A percentile compares a stretch with the other conserved stretches of the same genome.
These are phyloP conservation scores for Endoconidiophora polonica DNA, from an alignment of 2,329 filamentous ascomycete genomes.

Conservation along the genomic window DNA sequence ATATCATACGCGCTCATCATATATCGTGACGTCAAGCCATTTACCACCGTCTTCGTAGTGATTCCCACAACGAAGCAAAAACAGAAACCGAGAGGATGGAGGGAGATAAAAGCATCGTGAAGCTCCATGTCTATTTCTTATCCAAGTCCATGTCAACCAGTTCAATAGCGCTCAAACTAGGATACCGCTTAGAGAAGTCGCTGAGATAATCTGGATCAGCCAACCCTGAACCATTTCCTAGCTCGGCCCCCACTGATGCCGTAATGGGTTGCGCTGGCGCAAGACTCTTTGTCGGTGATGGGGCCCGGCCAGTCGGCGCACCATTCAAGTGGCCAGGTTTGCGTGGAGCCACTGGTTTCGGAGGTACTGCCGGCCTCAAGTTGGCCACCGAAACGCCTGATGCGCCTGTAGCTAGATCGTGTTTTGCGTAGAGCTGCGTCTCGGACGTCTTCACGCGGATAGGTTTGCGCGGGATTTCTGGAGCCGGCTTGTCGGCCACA, in stretches of 20 bases:
- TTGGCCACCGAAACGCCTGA: neutral
- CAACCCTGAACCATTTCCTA: conserved; percentile 35
- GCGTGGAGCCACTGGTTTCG: conserved; percentile 38
- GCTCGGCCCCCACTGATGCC: conserved; percentile 19
- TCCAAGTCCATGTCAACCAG: conserved; percentile 59
- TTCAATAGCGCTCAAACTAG: conserved; percentile 69
- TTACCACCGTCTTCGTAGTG: neutral
- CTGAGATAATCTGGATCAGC: conserved; percentile 47
- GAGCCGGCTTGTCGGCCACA: neutral
- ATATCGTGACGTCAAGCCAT: neutral
- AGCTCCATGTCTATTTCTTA: conserved; percentile 8
- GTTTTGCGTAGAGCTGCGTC: conserved; percentile 15
- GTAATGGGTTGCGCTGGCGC: conserved; percentile 28
- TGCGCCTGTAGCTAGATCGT: conserved; percentile 6
- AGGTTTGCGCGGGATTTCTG: conserved; percentile 9
- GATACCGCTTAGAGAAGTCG: conserved; percentile 72
- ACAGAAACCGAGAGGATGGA: neutral
- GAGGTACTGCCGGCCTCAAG: conserved; percentile 1
- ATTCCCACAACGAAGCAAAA: neutral
- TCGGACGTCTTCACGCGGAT: conserved; percentile 9
- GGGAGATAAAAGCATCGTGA: no score
- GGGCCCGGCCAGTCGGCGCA: conserved; percentile 28
- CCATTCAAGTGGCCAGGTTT: conserved; percentile 47
- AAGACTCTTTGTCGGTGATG: conserved; percentile 9
- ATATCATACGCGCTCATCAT: neutral